Base-by-base conservation (phyloP, 2,329 filamentous ascomycete species). In the Xylaria multiplex region DNA sequence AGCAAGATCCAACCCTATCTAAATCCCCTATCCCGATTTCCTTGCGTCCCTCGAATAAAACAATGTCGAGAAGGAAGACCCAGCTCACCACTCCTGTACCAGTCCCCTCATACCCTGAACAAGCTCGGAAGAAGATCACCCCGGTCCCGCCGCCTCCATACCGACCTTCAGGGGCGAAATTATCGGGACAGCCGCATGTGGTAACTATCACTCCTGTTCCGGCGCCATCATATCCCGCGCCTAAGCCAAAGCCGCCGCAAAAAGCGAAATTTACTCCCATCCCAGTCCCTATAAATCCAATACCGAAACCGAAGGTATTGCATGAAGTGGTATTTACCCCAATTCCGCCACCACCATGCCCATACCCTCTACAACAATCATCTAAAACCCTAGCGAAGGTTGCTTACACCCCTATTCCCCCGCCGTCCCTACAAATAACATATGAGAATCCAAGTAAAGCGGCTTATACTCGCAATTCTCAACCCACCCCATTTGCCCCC, bases 41-140 rank as follows among this genome's bases (percentile, higher is more conserved):
- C 42, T 62, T 70, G 8, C 66, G 19, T 45, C 40, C 53, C 55
- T 43, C 37, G 13, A 69, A 55, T 61, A 63, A 63, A 37, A 32
- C 27, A 50, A 16, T 16, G 24, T 68, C 19, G 16, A 53, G 52
- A 40, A 49, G 27, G 45, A 63, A 52, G 16, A 46, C 55, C 35
- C 53, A 68, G 68, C 64, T 70, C 62, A 69, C 57, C 46, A 61
- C 56, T 58, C 62, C 62, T 59, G 57, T 69, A 35, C 61, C 66
- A 70, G 66, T 62, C 58, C 56, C 65, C 24, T 52, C 65, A n/a
- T 57, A 54, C 49, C 69, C 59, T 40, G 40, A 49, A 19, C 52
- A 32, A 57, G 14, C 37, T 11, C 22, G 30, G 19, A 50, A 59
- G 19, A 50, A 49, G 5, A 6, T 56, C 32, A 69, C 62, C 16